A percentile compares a stretch with the other conserved stretches of the same genome.
phyloP scores from a whole-genome alignment of 768 basidiomycete species.

The Cystofilobasidium ferigula region DNA sequence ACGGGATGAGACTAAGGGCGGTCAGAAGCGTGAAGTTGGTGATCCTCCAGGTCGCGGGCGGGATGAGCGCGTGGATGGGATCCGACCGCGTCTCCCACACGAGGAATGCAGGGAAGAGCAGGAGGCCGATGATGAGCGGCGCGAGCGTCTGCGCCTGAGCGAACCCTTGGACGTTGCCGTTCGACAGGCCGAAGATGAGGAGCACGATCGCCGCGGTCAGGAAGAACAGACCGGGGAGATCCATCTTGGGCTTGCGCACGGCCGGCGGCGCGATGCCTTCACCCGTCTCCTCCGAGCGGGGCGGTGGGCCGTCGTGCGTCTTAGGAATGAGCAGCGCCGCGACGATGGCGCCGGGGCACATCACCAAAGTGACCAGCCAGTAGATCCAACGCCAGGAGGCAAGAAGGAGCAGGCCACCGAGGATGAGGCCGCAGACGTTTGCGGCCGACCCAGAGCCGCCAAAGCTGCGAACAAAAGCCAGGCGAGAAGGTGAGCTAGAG shows the following conservation, averaged over 20 bases:
- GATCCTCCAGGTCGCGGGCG: conserved; percentile 28
- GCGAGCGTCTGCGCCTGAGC: conserved; percentile 28
- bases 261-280: not conserved
- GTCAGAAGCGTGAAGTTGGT: conserved; percentile 32
- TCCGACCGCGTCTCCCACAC: conserved; percentile 25
- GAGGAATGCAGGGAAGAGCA: conserved; percentile 31
- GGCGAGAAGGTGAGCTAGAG: not conserved
- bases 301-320: not conserved
- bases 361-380: conserved; percentile 24
- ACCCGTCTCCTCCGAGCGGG: not conserved
- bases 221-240: conserved; percentile 6
- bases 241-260: conserved; percentile 6
- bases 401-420: conserved; percentile 27
- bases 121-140: conserved; percentile 28
- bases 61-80: conserved; percentile 8
- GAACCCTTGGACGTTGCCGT: conserved; percentile 33
- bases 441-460: conserved; percentile 26
- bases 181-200: conserved; percentile 33
- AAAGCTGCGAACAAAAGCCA: not conserved
- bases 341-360: conserved; percentile 22
- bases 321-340: conserved; percentile 26
- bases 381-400: conserved; percentile 28
- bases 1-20: conserved; percentile 28
- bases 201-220: conserved; percentile 31
- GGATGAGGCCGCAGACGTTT: conserved; percentile 27